These are phyloP conservation scores for Fusarium sp. DNA, from an alignment of 2,329 filamentous ascomycete genomes.

Conservation along the genomic window DNA sequence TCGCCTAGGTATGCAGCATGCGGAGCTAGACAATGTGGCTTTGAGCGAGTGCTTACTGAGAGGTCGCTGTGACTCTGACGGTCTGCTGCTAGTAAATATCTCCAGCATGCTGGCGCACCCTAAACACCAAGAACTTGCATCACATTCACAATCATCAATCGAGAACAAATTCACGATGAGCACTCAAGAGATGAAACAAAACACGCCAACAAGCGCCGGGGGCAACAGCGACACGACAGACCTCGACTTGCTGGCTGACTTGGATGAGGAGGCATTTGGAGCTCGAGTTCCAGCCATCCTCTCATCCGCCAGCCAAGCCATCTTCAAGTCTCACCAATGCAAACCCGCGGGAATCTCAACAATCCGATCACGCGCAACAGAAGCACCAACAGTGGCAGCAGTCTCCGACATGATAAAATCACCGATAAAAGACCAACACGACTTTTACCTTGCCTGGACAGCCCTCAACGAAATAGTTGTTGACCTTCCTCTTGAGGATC, in stretches of 20 bases:
- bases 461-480: not conserved
- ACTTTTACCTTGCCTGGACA: not conserved
- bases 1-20: not conserved
- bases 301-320: not conserved
- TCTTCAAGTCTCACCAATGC: not conserved
- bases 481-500: not conserved
- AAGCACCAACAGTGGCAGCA: constrained; percentile 4
- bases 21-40: not conserved
- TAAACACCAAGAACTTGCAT: not conserved
- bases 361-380: constrained; percentile 3
- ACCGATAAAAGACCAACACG: not conserved
- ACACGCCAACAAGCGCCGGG: not conserved
- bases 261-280: not conserved
- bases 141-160: not conserved
- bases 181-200: not conserved
- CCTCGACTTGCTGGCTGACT: not conserved
- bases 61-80: not conserved
- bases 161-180: not conserved
- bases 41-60: not conserved
- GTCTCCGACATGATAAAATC: not conserved
- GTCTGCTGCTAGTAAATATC: not conserved
- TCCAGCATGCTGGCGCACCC: not conserved
- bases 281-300: constrained; percentile 2
- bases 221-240: not conserved
- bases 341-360: not conserved